A percentile compares a stretch with the other conserved stretches of the same genome.
Evolutionary conservation across 768 basidiomycete genomes (phyloP).

Genomic region (Hirschioporus abietinus): DNA sequence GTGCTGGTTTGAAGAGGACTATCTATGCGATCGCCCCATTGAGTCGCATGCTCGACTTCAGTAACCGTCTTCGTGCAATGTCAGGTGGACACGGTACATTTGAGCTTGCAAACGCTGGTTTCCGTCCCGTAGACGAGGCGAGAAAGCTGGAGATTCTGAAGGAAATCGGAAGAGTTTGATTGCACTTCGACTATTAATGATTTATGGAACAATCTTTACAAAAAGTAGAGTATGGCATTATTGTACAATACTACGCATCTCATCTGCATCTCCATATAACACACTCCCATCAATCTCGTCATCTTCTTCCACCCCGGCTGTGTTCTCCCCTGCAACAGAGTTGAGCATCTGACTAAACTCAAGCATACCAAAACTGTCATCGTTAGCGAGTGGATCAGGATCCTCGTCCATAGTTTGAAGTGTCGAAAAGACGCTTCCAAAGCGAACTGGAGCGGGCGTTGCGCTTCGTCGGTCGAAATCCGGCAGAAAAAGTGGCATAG

Average conservation of each 20-base stretch:
- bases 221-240: slow-evolving; percentile 7
- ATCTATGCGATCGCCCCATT: slow-evolving; percentile 70
- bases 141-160: slow-evolving; percentile 67
- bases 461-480: slow-evolving; percentile 44
- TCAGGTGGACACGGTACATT: slow-evolving; percentile 80
- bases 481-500: slow-evolving; percentile 58
- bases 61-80: slow-evolving; percentile 68
- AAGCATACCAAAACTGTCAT: slow-evolving; percentile 55
- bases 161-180: slow-evolving; percentile 71
- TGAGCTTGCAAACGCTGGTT: slow-evolving; percentile 77
- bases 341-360: slow-evolving; percentile 70
- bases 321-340: slow-evolving; percentile 47
- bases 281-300: slow-evolving; percentile 71
- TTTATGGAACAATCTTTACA: background rate
- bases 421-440: slow-evolving; percentile 7
- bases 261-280: slow-evolving; percentile 82
- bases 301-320: slow-evolving; percentile 64
- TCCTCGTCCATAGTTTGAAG: slow-evolving; percentile 20
- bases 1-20: slow-evolving; percentile 47
- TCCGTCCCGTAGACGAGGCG: slow-evolving; percentile 55
- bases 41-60: slow-evolving; percentile 79
- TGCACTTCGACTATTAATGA: slow-evolving; percentile 6
- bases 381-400: slow-evolving; percentile 39
- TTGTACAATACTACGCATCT: slow-evolving; percentile 50
- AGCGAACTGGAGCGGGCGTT: slow-evolving; percentile 29